Percentiles rank a stretch among this genome's conserved stretches.
phyloP scores from a whole-genome alignment of 306 rosid genomes.

The Prunus persica region DNA sequence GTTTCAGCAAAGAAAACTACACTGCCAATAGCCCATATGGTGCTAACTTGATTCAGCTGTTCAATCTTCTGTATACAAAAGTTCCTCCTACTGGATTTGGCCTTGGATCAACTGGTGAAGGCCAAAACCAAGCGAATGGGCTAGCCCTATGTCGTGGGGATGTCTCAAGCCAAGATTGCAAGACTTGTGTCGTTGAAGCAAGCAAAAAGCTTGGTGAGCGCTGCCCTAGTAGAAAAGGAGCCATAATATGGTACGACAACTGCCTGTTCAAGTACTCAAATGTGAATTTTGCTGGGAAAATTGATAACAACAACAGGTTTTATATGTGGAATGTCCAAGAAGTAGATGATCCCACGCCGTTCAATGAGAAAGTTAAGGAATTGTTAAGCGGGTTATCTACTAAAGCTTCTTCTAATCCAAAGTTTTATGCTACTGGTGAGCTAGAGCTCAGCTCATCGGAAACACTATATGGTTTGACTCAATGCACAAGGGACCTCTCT shows the following conservation, averaged over 20 bases:
- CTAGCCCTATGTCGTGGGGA: conserved; percentile 37
- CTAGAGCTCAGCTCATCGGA: neutral
- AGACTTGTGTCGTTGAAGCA: conserved; percentile 18
- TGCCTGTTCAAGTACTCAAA: conserved; percentile 35
- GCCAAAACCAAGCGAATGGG: conserved; percentile 24
- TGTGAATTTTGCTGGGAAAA: conserved; percentile 18
- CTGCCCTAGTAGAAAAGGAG: conserved; percentile 34
- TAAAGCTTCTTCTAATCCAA: neutral
- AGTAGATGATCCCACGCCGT: conserved; percentile 10
- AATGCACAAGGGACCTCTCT: conserved; percentile 29
- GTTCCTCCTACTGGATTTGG: conserved; percentile 33
- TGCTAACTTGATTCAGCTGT: conserved; percentile 19
- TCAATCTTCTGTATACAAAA: conserved; percentile 8
- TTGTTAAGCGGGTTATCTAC: conserved; percentile 16
- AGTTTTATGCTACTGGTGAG: conserved; percentile 23
- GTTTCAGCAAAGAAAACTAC: conserved; percentile 43
- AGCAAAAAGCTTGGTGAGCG: conserved; percentile 18
- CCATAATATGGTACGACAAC: conserved; percentile 28
- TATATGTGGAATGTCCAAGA: conserved; percentile 26
- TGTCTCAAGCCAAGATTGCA: conserved; percentile 21
- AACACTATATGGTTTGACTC: conserved; percentile 33
- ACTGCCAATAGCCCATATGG: conserved; percentile 32
- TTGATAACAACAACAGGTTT: conserved; percentile 26
- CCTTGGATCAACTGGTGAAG: conserved; percentile 6
- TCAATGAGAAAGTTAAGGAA: conserved; percentile 18